Conservation (phyloP, 2,329 filamentous ascomycete species). For the Pseudogymnoascus sp. region DNA sequence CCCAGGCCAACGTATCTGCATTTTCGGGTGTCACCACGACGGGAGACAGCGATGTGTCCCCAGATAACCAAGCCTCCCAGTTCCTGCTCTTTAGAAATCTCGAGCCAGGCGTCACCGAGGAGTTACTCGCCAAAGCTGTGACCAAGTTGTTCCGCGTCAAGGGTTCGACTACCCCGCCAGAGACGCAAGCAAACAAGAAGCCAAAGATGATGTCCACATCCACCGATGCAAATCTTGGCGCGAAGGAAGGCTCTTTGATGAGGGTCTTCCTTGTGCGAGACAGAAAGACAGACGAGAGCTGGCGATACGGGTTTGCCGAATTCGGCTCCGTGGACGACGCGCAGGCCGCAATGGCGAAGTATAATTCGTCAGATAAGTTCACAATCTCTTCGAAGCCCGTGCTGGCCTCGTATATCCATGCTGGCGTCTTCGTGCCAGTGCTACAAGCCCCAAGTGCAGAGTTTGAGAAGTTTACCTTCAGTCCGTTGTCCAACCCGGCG, state of each 20-base stretch:
- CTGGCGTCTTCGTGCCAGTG: constrained; percentile 76
- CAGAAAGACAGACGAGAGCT: constrained; percentile 61
- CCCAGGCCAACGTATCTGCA: constrained; percentile 32
- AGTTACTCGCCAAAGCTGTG: constrained; percentile 64
- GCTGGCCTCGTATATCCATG: constrained; percentile 66
- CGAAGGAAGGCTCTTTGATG: constrained; percentile 65
- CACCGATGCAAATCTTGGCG: constrained; percentile 49
- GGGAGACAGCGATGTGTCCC: constrained; percentile 47
- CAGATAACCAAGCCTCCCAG: constrained; percentile 50
- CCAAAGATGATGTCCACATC: constrained; percentile 46
- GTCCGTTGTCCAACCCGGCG: constrained; percentile 59
- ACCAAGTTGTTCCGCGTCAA: constrained; percentile 63
- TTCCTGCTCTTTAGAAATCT: constrained; percentile 70
- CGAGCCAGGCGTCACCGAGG: constrained; percentile 62
- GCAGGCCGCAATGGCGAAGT: constrained; percentile 63
- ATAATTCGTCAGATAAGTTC: constrained; percentile 65
- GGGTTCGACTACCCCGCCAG: constrained; percentile 28
- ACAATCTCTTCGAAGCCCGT: constrained; percentile 70
- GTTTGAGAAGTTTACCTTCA: constrained; percentile 59
- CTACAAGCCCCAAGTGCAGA: constrained; percentile 49
- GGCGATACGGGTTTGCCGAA: constrained; percentile 78
- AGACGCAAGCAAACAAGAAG: constrained; percentile 32
- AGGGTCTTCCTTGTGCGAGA: constrained; percentile 73
- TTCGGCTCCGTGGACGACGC: constrained; percentile 72
- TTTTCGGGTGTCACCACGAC: constrained; percentile 39